Percentiles rank a stretch among this genome's conserved stretches.
Conservation (phyloP, 306 rosid species). For the Begonia masoniana region DNA sequence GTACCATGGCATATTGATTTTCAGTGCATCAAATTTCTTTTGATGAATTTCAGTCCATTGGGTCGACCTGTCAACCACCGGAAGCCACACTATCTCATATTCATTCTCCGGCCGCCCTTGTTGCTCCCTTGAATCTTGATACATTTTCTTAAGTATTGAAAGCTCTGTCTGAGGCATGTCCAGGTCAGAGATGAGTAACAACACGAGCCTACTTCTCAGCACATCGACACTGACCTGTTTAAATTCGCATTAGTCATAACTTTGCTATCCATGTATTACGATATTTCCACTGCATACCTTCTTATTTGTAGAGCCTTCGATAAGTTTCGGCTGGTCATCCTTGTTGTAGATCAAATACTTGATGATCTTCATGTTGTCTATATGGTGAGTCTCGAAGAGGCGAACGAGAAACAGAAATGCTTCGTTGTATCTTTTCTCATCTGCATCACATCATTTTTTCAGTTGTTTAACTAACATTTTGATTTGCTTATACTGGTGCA, state of each 20-base stretch:
- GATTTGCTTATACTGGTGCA: not conserved
- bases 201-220: constrained; percentile 45
- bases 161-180: constrained; percentile 37
- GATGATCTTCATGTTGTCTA: constrained; percentile 47
- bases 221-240: constrained; percentile 43
- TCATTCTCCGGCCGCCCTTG: constrained; percentile 16
- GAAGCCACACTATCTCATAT: constrained; percentile 50
- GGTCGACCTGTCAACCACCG: constrained; percentile 22
- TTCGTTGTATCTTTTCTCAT: constrained; percentile 32
- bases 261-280: no score
- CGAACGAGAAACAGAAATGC: constrained; percentile 21
- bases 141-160: constrained; percentile 38
- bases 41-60: constrained; percentile 8
- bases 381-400: constrained; percentile 22
- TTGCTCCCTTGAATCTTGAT: constrained; percentile 30
- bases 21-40: constrained; percentile 14
- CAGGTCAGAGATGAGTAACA: constrained; percentile 39
- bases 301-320: constrained; percentile 36
- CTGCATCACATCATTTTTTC: constrained; percentile 11
- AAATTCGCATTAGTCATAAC: not conserved
- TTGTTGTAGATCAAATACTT: constrained; percentile 33
- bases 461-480: not conserved
- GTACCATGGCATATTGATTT: constrained; percentile 40
- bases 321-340: constrained; percentile 38
- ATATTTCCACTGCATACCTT: constrained; percentile 20